phyloP scores from a whole-genome alignment of 257 asterid species.

The Catharanthus roseus region DNA sequence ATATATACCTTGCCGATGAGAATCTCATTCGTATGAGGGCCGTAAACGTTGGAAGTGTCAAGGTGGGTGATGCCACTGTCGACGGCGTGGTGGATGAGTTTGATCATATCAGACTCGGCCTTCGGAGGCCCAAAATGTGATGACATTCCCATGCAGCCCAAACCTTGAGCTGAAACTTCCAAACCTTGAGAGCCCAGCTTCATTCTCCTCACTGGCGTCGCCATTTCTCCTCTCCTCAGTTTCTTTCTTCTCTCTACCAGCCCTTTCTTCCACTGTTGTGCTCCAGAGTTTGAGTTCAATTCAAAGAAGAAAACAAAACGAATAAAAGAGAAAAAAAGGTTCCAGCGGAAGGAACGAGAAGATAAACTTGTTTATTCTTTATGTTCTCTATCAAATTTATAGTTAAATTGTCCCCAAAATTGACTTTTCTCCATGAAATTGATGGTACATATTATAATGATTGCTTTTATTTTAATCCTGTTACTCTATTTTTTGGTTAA shows the following conservation, averaged over 20 bases:
- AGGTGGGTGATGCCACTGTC: constrained; percentile 20
- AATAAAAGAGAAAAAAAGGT: too few relatives aligned
- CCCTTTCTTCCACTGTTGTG: background rate
- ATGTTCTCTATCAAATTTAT: too few relatives aligned
- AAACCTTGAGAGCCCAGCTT: constrained; percentile 28
- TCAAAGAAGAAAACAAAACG: too few relatives aligned
- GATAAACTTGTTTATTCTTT: too few relatives aligned
- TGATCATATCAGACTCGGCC: too few relatives aligned
- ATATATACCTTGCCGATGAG: constrained; percentile 14
- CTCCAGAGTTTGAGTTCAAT: background rate
- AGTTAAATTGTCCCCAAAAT: too few relatives aligned
- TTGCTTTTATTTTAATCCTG: too few relatives aligned
- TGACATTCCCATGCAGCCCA: constrained; percentile 21
- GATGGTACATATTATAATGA: too few relatives aligned
- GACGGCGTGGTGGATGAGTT: constrained; percentile 25
- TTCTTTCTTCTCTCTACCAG: too few relatives aligned
- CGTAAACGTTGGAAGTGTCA: constrained; percentile 23
- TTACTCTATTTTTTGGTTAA: too few relatives aligned
- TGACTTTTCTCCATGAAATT: too few relatives aligned
- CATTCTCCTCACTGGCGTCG: constrained; percentile 7
- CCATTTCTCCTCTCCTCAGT: background rate
- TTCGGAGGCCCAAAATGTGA: constrained; percentile 12
- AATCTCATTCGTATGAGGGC: constrained; percentile 21
- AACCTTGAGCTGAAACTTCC: constrained; percentile 23
- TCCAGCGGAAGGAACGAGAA: too few relatives aligned